These are phyloP conservation scores for Sanghuangporus weigelae DNA, from an alignment of 1,284 basidiomycete species.

Conservation along the genomic window DNA sequence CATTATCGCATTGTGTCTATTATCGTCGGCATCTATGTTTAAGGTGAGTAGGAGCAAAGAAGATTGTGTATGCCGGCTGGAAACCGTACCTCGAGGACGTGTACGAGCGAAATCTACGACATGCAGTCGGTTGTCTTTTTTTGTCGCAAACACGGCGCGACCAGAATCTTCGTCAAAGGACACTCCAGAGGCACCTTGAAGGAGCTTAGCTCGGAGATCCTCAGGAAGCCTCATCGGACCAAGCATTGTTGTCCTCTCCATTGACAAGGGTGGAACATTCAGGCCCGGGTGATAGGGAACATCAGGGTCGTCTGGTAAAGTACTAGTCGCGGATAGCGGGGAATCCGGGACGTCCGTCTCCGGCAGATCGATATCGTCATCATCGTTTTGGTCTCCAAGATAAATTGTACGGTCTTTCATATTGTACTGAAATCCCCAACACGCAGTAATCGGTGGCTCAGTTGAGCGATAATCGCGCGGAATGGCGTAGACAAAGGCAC, in stretches of 20 bases:
- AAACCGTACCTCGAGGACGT: constrained; percentile 30
- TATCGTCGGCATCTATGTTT: constrained; percentile 2
- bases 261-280: neutral
- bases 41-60: neutral
- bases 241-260: neutral
- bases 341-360: neutral
- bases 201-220: constrained; percentile 18
- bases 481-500: constrained; percentile 44
- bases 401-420: neutral
- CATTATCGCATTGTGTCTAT: neutral
- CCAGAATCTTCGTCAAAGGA: constrained; percentile 43
- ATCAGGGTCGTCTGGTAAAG: neutral
- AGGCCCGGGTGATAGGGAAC: neutral
- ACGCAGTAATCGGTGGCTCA: constrained; percentile 11
- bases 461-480: constrained; percentile 12
- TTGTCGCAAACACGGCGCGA: constrained; percentile 32
- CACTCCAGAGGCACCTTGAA: constrained; percentile 27
- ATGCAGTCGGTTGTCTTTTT: constrained; percentile 25
- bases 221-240: constrained; percentile 14
- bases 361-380: neutral
- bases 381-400: constrained; percentile 12
- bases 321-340: neutral
- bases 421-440: constrained; percentile 15
- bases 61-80: neutral
- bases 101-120: constrained; percentile 36